Evolutionary conservation across 2,329 filamentous ascomycete species (phyloP).

Genomic region (Fusarium sp.): DNA sequence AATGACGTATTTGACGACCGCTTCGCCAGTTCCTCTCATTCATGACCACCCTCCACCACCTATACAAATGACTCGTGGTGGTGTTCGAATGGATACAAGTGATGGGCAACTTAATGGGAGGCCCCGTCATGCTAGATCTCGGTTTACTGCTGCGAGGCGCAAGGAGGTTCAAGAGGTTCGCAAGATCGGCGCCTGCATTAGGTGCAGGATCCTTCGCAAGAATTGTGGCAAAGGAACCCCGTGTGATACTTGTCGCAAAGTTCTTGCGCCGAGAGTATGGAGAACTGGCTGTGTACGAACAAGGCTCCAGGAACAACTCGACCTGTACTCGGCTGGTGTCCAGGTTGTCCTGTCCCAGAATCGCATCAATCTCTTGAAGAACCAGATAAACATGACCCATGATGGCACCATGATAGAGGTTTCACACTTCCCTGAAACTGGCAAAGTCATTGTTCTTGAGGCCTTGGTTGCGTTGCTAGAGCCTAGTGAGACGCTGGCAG

Average conservation of each 20-base stretch:
- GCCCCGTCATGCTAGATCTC: slow-evolving; percentile 65
- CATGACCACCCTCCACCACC: slow-evolving; percentile 49
- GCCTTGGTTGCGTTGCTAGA: slow-evolving; percentile 50
- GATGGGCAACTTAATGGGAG: slow-evolving; percentile 59
- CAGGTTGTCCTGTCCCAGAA: slow-evolving; percentile 72
- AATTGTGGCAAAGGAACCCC: slow-evolving; percentile 73
- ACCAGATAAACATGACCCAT: slow-evolving; percentile 60
- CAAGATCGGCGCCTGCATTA: slow-evolving; percentile 73
- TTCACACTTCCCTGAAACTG: slow-evolving; percentile 68
- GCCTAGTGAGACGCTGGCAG: slow-evolving; percentile 52
- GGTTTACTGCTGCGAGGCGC: slow-evolving; percentile 68
- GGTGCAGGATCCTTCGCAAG: slow-evolving; percentile 74
- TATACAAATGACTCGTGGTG: slow-evolving; percentile 56
- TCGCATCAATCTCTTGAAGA: slow-evolving; percentile 67
- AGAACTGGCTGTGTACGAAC: slow-evolving; percentile 72
- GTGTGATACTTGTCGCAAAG: slow-evolving; percentile 72
- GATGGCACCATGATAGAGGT: slow-evolving; percentile 65
- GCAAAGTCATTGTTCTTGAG: slow-evolving; percentile 56
- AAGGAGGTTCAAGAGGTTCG: slow-evolving; percentile 74
- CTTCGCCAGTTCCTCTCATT: slow-evolving; percentile 49
- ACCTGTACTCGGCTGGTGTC: slow-evolving; percentile 72
- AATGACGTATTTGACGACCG: slow-evolving; percentile 61
- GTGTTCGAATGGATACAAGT: slow-evolving; percentile 65
- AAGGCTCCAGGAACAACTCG: slow-evolving; percentile 69
- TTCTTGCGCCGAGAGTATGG: slow-evolving; percentile 74